Conservation (phyloP, 1,284 basidiomycete genomes). For the Taiwanofungus camphoratus region DNA sequence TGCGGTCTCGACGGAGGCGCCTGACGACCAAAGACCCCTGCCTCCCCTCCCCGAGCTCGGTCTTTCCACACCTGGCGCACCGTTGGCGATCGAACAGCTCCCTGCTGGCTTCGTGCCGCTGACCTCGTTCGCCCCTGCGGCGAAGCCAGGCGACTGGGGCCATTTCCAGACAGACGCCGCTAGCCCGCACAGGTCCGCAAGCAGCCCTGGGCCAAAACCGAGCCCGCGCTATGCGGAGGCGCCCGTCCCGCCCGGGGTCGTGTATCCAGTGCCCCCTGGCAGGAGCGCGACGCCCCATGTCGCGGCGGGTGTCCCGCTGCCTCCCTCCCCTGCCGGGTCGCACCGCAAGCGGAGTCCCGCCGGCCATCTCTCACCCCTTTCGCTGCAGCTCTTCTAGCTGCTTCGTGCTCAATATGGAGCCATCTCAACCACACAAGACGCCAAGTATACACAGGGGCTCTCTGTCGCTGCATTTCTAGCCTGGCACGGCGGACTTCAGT, state of each 20-base stretch:
- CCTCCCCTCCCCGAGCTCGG: conserved; percentile 11
- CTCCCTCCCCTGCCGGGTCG: neutral
- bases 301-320: neutral
- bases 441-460: no score
- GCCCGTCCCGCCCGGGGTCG: conserved; percentile 15
- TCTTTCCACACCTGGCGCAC: conserved; percentile 5
- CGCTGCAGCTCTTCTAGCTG: neutral
- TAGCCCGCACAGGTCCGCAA: neutral
- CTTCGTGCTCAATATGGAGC: no score
- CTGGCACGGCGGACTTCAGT: no score
- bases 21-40: conserved; percentile 8
- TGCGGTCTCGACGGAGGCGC: conserved; percentile 9
- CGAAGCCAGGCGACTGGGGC: neutral
- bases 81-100: conserved; percentile 10
- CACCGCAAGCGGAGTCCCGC: neutral
- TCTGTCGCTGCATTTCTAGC: no score
- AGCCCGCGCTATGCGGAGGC: conserved; percentile 16
- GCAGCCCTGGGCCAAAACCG: neutral
- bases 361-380: neutral
- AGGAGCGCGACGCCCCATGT: neutral
- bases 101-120: conserved; percentile 18
- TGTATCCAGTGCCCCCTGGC: conserved; percentile 17
- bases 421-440: no score
- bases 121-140: conserved; percentile 1
- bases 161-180: neutral